These are phyloP conservation scores for Entelexis sorbosivorans DNA, from an alignment of 1,139 yeast species.

Conservation along the genomic window DNA sequence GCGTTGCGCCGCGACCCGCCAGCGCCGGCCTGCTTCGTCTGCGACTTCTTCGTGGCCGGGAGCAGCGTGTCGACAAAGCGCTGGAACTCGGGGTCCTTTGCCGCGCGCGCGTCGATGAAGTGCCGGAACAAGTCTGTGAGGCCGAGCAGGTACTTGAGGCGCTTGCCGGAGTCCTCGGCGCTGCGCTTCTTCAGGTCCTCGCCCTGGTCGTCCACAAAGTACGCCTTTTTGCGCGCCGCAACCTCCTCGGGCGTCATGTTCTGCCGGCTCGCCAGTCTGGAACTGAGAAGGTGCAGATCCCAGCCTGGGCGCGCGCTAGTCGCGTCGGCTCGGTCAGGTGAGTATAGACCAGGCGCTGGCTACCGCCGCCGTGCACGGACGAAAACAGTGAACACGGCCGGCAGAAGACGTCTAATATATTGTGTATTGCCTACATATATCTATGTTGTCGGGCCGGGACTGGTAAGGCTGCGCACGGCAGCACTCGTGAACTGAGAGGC, in stretches of 20 bases:
- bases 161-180: constrained; percentile 55
- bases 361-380: background rate
- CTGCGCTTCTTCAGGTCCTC: constrained; percentile 21
- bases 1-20: constrained; percentile 22
- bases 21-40: constrained; percentile 13
- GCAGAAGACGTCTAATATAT: too few relatives aligned
- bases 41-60: constrained; percentile 14
- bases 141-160: constrained; percentile 74
- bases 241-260: constrained; percentile 19
- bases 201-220: constrained; percentile 28
- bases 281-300: background rate
- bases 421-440: too few relatives aligned
- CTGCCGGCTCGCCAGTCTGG: background rate
- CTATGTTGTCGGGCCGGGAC: too few relatives aligned
- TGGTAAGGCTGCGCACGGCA: too few relatives aligned
- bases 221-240: constrained; percentile 25
- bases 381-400: too few relatives aligned
- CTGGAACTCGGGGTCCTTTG: constrained; percentile 62
- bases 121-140: constrained; percentile 81
- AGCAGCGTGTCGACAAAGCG: constrained; percentile 36
- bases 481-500: too few relatives aligned
- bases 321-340: constrained; percentile 8
- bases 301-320: background rate
- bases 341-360: background rate
- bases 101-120: constrained; percentile 73